Evolutionary conservation across 306 rosid genomes (phyloP), one percentile per base, ranked within the genome.

Genomic region (Gillenia trifoliata): DNA sequence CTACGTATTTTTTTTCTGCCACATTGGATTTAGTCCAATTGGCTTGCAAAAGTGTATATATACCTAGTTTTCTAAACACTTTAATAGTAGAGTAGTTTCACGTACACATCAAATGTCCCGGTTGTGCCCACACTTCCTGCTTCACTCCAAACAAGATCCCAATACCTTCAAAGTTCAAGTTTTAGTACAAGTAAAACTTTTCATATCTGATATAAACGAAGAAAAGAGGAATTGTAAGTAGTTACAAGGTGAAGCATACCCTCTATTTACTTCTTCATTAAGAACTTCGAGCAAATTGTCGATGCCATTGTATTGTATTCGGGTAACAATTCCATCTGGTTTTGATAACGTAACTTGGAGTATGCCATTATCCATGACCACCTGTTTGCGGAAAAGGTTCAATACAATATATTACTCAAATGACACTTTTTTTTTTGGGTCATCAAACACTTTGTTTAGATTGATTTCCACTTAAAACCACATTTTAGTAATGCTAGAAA

Each of bases 81-180:
- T 38, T 38, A 38, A 29, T 13, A 29, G 38, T 12, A 61, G 22
- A 61, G n/a, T 12, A 64, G 4, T 31, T 3, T 40, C 29, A 67
- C 89, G 26, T 85, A 91, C 98, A 82, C 87, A 72, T 93, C 97
- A 79, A 69, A 89, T 65, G n/a, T 77, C 56, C 97, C 96, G 1
- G 81, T 73, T 70, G 95, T 86, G 77, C 85, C 82, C 19, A 82
- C 38, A 75, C 84, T 85, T 55, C 84, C 54, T 7, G 92, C 70
- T 50, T 87, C 54, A 84, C 82, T 88, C 97, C 98, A 93, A 40
- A 89, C 92, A 83, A 93, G 92, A 84, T 93, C 98, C 97, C 97
- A 93, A 62, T 93, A 93, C 83, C 98, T 93, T 34, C 50, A 77
- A 11, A 77, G 8, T 19, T 13, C 52, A 64, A 72, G 11, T 12